These are phyloP conservation scores for Claviceps sorghi DNA, from an alignment of 2,329 filamentous ascomycete species.

Conservation along the genomic window DNA sequence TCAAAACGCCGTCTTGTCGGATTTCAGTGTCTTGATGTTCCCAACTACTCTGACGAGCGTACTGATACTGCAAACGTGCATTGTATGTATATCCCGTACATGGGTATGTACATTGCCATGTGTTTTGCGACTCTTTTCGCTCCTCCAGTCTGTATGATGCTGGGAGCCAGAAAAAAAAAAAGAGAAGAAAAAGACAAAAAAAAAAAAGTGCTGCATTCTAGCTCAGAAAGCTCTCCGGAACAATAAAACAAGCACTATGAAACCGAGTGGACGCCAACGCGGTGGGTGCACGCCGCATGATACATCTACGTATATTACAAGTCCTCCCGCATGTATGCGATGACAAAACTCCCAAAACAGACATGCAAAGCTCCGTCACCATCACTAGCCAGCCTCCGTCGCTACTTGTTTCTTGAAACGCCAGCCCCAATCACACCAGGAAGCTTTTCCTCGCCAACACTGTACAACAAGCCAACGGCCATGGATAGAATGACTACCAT, in stretches of 20 bases:
- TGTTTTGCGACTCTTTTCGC: neutral
- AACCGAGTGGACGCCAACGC: neutral
- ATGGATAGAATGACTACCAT: slow-evolving; percentile 54
- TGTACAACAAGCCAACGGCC: slow-evolving; percentile 65
- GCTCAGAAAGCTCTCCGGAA: neutral
- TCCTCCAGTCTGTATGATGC: neutral
- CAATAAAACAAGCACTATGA: neutral
- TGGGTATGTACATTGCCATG: too few species aligned
- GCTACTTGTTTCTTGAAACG: slow-evolving; percentile 56
- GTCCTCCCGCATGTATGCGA: neutral
- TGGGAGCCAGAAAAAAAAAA: neutral
- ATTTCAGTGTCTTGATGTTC: too few species aligned
- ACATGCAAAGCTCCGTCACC: slow-evolving; percentile 5
- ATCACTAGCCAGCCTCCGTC: neutral
- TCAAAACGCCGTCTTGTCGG: slow-evolving; percentile 1
- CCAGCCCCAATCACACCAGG: slow-evolving; percentile 94
- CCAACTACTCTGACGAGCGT: too few species aligned
- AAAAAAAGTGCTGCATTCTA: neutral
- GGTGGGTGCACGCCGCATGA: slow-evolving; percentile 4
- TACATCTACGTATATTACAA: slow-evolving; percentile 6
- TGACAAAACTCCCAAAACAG: slow-evolving; percentile 6
- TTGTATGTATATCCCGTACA: too few species aligned
- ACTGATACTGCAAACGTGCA: too few species aligned
- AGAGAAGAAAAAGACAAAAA: neutral
- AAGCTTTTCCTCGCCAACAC: slow-evolving; percentile 72